Conservation (phyloP, 2,329 filamentous ascomycete genomes). For the Decorospora gaudefroyi region DNA sequence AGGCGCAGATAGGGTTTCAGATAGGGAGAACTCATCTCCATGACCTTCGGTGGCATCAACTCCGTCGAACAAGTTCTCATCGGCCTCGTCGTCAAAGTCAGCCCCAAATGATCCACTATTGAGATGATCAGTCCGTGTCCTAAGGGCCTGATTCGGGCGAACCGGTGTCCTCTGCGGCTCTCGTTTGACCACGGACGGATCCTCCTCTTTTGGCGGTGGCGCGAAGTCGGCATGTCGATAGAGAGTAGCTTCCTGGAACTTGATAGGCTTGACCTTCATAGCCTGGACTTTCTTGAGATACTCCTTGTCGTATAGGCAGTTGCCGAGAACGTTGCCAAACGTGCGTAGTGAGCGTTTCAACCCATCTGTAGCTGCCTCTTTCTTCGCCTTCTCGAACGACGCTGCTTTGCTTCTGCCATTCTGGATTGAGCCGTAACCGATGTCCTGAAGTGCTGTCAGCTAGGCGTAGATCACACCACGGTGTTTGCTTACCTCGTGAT, state of each 20-base stretch:
- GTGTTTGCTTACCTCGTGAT: constrained; percentile 67
- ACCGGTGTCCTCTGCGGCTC: constrained; percentile 33
- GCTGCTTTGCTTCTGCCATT: constrained; percentile 94
- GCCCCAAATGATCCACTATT: constrained; percentile 41
- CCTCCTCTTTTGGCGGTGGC: constrained; percentile 49
- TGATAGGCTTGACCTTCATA: constrained; percentile 77
- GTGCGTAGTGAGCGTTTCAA: constrained; percentile 86
- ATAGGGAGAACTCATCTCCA: constrained; percentile 53
- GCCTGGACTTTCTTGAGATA: constrained; percentile 89
- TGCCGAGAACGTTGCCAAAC: constrained; percentile 96
- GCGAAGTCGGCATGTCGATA: constrained; percentile 79
- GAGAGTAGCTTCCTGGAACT: constrained; percentile 77
- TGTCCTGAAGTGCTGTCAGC: constrained; percentile 61
- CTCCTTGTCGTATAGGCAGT: constrained; percentile 96
- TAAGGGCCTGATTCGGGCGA: constrained; percentile 30
- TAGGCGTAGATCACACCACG: background rate
- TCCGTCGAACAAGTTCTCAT: constrained; percentile 61
- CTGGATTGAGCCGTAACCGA: constrained; percentile 95
- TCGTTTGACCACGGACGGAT: constrained; percentile 34
- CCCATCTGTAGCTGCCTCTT: constrained; percentile 93
- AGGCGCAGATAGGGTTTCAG: constrained; percentile 27
- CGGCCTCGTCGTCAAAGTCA: constrained; percentile 61
- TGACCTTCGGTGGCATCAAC: constrained; percentile 66
- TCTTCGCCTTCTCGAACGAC: constrained; percentile 98
- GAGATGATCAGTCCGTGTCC: constrained; percentile 42